Conservation (phyloP, 2,329 filamentous ascomycete genomes). For the Ambrosiella beaveri region DNA sequence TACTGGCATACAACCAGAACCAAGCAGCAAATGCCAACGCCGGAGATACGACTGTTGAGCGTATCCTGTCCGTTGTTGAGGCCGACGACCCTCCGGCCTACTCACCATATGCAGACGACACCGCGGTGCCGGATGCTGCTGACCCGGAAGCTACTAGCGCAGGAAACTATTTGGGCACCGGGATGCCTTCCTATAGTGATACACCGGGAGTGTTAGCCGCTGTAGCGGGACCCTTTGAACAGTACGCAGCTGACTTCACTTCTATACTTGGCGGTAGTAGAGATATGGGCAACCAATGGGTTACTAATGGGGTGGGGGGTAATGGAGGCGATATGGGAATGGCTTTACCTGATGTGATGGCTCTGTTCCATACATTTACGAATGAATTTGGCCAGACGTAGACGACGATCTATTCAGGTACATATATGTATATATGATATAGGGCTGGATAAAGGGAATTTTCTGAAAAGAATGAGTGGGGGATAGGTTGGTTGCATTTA, state of each 20-base stretch:
- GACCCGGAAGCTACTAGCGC: not conserved
- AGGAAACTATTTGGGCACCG: not conserved
- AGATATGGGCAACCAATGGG: not conserved
- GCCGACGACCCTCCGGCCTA: not conserved
- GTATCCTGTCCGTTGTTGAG: slow-evolving; percentile 4
- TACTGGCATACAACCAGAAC: slow-evolving; percentile 23
- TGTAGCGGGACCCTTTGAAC: not conserved
- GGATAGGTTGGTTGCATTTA: not conserved
- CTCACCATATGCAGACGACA: not conserved
- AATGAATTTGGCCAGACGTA: slow-evolving; percentile 3
- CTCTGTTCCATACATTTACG: slow-evolving; percentile 7
- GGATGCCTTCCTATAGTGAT: not conserved
- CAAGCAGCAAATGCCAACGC: not conserved
- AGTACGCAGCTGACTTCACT: slow-evolving; percentile 4
- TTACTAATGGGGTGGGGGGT: not conserved
- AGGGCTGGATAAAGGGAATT: not conserved
- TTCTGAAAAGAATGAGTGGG: too few species aligned
- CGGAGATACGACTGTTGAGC: slow-evolving; percentile 1
- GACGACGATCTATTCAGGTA: not conserved
- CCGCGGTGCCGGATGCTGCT: not conserved
- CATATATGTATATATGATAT: not conserved
- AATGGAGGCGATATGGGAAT: not conserved
- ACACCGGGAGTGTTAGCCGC: not conserved
- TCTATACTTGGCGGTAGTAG: slow-evolving; percentile 1
- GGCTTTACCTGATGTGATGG: slow-evolving; percentile 9